Conservation (phyloP, 2,329 filamentous ascomycete species). For the Dactylella cylindrospora region DNA sequence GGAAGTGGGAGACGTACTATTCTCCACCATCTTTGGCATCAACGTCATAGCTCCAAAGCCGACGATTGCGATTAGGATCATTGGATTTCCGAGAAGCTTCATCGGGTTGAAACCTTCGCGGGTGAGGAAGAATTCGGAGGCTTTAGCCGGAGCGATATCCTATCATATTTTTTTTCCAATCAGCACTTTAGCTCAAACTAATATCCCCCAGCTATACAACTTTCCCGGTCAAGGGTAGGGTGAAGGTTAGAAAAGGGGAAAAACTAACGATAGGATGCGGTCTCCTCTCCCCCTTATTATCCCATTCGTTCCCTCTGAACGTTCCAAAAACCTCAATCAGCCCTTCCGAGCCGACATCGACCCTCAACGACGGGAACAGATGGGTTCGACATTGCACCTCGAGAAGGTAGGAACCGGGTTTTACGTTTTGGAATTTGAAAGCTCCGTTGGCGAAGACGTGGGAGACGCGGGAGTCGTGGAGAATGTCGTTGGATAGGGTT, state of each 20-base stretch:
- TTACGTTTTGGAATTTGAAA: slow-evolving; percentile 39
- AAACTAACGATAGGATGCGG: slow-evolving; percentile 66
- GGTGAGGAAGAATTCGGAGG: slow-evolving; percentile 76
- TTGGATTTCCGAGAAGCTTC: slow-evolving; percentile 65
- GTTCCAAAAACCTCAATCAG: slow-evolving; percentile 73
- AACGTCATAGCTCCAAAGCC: slow-evolving; percentile 82
- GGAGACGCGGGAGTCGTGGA: slow-evolving; percentile 32
- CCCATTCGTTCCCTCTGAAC: slow-evolving; percentile 86
- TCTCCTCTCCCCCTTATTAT: slow-evolving; percentile 71
- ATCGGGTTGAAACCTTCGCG: slow-evolving; percentile 49
- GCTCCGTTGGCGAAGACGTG: slow-evolving; percentile 36
- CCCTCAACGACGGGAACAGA: slow-evolving; percentile 74
- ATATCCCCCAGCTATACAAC: too few species aligned
- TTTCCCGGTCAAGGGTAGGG: not conserved
- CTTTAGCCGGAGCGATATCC: slow-evolving; percentile 53
- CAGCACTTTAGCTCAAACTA: not conserved
- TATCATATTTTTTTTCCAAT: slow-evolving; percentile 11
- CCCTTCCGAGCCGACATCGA: slow-evolving; percentile 66
- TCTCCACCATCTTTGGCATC: slow-evolving; percentile 93
- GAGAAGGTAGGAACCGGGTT: slow-evolving; percentile 71
- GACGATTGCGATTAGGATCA: slow-evolving; percentile 88
- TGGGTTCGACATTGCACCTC: slow-evolving; percentile 75
- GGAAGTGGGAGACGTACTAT: slow-evolving; percentile 66
- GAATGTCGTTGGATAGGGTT: slow-evolving; percentile 24
- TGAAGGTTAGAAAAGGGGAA: not conserved